Conservation (phyloP, 164 flowering plant genomes). For the Akebia trifoliata region DNA sequence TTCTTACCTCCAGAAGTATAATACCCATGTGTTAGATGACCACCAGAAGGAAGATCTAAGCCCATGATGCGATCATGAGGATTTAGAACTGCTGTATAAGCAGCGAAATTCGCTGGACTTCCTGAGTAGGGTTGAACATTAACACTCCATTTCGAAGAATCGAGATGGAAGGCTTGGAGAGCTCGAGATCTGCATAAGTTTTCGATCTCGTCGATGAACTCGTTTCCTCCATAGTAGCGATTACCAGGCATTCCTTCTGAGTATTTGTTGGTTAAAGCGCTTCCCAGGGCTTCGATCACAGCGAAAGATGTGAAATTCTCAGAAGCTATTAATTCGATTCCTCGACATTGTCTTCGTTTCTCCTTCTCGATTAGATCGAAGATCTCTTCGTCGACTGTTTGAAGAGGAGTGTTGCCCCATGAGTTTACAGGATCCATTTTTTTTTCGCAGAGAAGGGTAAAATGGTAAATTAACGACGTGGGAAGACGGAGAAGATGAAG, state of each 20-base stretch:
- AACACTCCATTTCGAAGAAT: slow-evolving; percentile 83
- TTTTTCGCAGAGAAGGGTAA: too few species aligned
- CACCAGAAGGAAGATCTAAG: slow-evolving; percentile 88
- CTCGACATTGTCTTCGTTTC: slow-evolving; percentile 88
- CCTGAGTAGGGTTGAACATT: slow-evolving; percentile 98
- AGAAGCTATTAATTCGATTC: slow-evolving; percentile 96
- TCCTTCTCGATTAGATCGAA: slow-evolving; percentile 95
- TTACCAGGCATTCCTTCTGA: slow-evolving; percentile 99
- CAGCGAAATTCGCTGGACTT: slow-evolving; percentile 94
- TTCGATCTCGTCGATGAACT: slow-evolving; percentile 93
- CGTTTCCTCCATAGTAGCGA: slow-evolving; percentile 97
- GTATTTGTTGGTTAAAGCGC: slow-evolving; percentile 93
- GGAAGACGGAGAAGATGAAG: too few species aligned
- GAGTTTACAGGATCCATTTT: slow-evolving; percentile 78
- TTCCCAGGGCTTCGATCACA: slow-evolving; percentile 90
- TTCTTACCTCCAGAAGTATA: slow-evolving; percentile 94
- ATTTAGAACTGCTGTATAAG: slow-evolving; percentile 83
- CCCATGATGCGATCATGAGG: slow-evolving; percentile 99
- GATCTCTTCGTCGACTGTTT: slow-evolving; percentile 67
- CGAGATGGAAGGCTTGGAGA: slow-evolving; percentile 60
- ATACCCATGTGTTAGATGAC: slow-evolving; percentile 94
- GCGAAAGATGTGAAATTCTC: slow-evolving; percentile 97
- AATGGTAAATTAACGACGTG: too few species aligned
- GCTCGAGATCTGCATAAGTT: slow-evolving; percentile 85
- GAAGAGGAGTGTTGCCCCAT: slow-evolving; percentile 84